These are phyloP conservation scores for Phaffomyces opuntiae DNA, from an alignment of 805 yeast genomes.

Conservation along the genomic window DNA sequence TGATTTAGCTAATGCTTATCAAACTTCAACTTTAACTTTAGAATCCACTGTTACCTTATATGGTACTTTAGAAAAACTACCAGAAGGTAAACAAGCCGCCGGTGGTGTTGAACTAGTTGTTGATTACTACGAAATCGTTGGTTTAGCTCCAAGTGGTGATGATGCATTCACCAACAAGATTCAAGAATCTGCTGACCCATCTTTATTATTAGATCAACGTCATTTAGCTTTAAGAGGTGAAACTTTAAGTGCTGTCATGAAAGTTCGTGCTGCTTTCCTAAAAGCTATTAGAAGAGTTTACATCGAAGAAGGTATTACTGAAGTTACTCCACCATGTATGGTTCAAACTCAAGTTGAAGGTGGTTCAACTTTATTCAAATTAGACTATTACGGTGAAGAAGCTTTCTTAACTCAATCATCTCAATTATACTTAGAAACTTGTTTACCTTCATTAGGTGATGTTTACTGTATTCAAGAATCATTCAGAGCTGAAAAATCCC, in stretches of 20 bases:
- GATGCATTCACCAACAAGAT: slow-evolving; percentile 93
- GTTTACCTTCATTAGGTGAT: slow-evolving; percentile 94
- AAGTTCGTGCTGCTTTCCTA: slow-evolving; percentile 81
- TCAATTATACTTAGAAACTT: slow-evolving; percentile 93
- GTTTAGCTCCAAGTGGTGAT: slow-evolving; percentile 94
- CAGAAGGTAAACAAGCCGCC: slow-evolving; percentile 96
- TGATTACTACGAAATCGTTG: slow-evolving; percentile 84
- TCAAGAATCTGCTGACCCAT: slow-evolving; percentile 90
- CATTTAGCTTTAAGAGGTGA: slow-evolving; percentile 97
- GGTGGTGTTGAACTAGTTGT: slow-evolving; percentile 93
- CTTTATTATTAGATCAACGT: slow-evolving; percentile 87
- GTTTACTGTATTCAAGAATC: slow-evolving; percentile 97
- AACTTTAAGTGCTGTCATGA: slow-evolving; percentile 84
- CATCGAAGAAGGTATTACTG: slow-evolving; percentile 66
- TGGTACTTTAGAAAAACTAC: slow-evolving; percentile 77
- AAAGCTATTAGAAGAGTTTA: slow-evolving; percentile 70
- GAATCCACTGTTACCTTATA: slow-evolving; percentile 78
- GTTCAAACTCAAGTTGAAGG: slow-evolving; percentile 99
- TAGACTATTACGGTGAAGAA: slow-evolving; percentile 95
- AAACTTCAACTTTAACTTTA: slow-evolving; percentile 76
- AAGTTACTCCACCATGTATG: slow-evolving; percentile 99
- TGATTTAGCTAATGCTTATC: slow-evolving; percentile 85
- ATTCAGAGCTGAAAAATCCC: slow-evolving; percentile 98
- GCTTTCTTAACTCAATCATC: slow-evolving; percentile 96
- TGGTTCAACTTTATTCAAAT: slow-evolving; percentile 89